Base-by-base conservation (phyloP, 139 green algal genomes). In the Chlorella vulgaris region DNA sequence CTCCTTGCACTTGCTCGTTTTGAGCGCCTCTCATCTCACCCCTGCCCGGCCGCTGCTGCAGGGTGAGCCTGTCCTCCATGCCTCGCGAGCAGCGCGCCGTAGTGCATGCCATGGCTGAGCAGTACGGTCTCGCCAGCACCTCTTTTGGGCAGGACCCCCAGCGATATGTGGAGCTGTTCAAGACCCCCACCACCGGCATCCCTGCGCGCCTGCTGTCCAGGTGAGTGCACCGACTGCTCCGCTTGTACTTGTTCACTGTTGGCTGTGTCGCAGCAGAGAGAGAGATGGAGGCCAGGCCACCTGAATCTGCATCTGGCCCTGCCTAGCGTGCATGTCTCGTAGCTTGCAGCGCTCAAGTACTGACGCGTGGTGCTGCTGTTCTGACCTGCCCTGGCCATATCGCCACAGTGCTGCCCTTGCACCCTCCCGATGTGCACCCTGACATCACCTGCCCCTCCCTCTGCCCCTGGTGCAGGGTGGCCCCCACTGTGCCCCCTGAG, bases 91-190 rank as follows among this genome's bases (percentile, higher is more conserved):
- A 90, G 83, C 86, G 92, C 7, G 61, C 63, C 26, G 74, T 94
- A 50, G 85, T 85, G 69, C 91, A 95, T 67, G 81, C 84, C 51
- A 82, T 94, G 61, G 88, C 90, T 2, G 78, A 86, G 62, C 83
- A 89, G 39, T 95, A 92, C 63, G 91, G 90, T 2, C 60, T 95
- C 2, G 81, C 88, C 24, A 90, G 81, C 1, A 66, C 77, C 43
- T 83, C 73, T 22, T 71, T 73, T 22, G 91, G 90, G 36, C 43
- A 68, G 22, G 90, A 93, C 74, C 90, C 90, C 2, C 42, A 63
- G 10, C 76, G 90, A 28, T 74, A 75, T 47, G 75, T 93, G 28
- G 68, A 89, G 78, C 70, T 93, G 29, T 92, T 93, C 81, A 93
- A 90, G 74, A 85, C 82, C 36, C 63, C 71, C 40, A 42, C n/a